Conservation (phyloP, 2,329 filamentous ascomycete species). For the Talaromyces sp. region DNA sequence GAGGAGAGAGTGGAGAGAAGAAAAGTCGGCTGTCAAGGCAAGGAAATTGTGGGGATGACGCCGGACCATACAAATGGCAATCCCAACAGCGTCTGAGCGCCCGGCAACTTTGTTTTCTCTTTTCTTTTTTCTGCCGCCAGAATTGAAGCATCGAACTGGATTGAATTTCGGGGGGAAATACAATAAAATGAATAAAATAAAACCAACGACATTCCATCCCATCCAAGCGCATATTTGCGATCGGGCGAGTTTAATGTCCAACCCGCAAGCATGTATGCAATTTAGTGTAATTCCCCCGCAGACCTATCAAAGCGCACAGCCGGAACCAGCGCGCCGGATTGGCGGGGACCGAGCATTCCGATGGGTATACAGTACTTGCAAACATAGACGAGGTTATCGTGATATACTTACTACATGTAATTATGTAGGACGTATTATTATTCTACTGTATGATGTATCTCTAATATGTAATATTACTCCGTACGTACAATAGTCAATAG, state of each 20-base stretch:
- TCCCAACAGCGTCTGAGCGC: not conserved
- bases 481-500: too few relatives aligned
- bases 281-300: not conserved
- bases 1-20: not conserved
- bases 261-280: not conserved
- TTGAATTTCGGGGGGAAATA: not conserved
- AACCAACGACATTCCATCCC: not conserved
- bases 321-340: not conserved
- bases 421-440: too few relatives aligned
- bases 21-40: not conserved
- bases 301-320: not conserved
- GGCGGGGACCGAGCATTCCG: not conserved
- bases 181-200: not conserved
- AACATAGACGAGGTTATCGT: too few relatives aligned
- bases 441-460: too few relatives aligned
- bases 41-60: not conserved
- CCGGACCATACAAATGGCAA: not conserved
- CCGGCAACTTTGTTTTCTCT: not conserved
- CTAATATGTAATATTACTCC: not conserved
- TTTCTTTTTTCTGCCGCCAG: not conserved
- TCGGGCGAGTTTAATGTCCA: not conserved
- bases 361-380: too few relatives aligned
- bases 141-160: not conserved
- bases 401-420: too few relatives aligned
- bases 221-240: not conserved